Base-by-base conservation (phyloP, 2,329 filamentous ascomycete genomes). In the Rasamsonia emersonii region DNA sequence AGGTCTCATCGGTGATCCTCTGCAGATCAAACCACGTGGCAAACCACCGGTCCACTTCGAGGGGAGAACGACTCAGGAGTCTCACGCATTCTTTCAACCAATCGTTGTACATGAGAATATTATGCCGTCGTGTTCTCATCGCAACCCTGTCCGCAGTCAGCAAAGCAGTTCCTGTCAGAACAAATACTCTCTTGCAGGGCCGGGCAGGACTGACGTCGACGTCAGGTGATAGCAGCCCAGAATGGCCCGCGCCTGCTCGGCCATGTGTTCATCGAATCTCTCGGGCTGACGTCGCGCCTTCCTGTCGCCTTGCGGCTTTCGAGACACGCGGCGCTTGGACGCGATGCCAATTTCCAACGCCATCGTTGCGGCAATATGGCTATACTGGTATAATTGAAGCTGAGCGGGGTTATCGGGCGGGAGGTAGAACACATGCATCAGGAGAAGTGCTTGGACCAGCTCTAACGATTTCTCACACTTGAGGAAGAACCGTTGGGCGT, bases 311-410 rank as follows among this genome's bases (percentile, higher is more conserved):
- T 26, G 15, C 38, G 28, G 39, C 18, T 35, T 45, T 15, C 42
- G 46, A 18, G 45, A 41, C 5, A 51, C 44, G 9, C 47, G 49
- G 11, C 45, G 43, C 28, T 53, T 53, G 3, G 52, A 53, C 11
- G 53, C 53, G 21, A 58, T 41, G 2, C 61, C 61, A 30, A 66
- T 60, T 28, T 65, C 62, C 43, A 64, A 45, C 3, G 61, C 67
- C 66, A 71, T 70, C 2, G 66, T 66, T 17, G 64, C 62, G 6
- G 67, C 67, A 42, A 70, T 65, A 38, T 70, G 65, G 16, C 67
- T 64, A 36, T 70, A 66, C 43, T 71, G 65, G 45, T 68, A 70
- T 42, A 67, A 63, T 33, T 70, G 68, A 36, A 70, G 41, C 39
- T 63, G 59, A 35, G 62, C 53, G 32, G 64, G 67, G 33, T 64